Percentiles rank a stretch among this genome's conserved stretches.
Conservation (phyloP, 2,329 filamentous ascomycete species). For the Ophiostoma angusticollis region DNA sequence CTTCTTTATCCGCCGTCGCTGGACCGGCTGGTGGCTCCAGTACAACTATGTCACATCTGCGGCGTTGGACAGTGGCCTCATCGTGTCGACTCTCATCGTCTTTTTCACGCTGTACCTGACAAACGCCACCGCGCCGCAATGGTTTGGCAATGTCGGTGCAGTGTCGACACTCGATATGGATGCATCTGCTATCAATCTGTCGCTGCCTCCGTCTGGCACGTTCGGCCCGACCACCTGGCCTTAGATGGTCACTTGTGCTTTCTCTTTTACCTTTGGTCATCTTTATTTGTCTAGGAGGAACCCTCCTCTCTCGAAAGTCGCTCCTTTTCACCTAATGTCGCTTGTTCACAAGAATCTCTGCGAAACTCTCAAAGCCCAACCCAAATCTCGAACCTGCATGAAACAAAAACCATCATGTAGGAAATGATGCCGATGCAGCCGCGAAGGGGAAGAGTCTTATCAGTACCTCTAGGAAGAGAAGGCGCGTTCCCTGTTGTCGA, state of each 20-base stretch:
- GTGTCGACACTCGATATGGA: slow-evolving; percentile 10
- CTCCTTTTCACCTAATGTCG: not conserved
- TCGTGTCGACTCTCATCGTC: slow-evolving; percentile 53
- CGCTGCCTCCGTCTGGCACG: slow-evolving; percentile 2
- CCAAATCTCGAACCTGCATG: too few relatives aligned
- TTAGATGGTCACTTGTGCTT: not conserved
- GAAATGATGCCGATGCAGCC: too few relatives aligned
- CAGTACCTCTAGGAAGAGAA: too few relatives aligned
- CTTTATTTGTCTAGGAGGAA: not conserved
- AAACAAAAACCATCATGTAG: too few relatives aligned
- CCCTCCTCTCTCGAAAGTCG: not conserved
- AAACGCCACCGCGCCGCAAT: slow-evolving; percentile 38
- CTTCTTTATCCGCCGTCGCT: slow-evolving; percentile 50
- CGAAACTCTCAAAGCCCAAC: slow-evolving; percentile 13
- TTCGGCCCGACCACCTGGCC: slow-evolving; percentile 13
- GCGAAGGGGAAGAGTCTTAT: too few relatives aligned
- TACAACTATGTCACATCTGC: slow-evolving; percentile 68
- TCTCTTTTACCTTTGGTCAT: not conserved
- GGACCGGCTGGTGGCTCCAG: slow-evolving; percentile 61
- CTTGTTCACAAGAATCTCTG: not conserved
- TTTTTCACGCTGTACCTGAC: slow-evolving; percentile 57
- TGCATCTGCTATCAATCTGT: slow-evolving; percentile 4
- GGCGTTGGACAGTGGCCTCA: slow-evolving; percentile 55
- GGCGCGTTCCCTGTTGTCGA: too few relatives aligned
- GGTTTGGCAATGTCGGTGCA: slow-evolving; percentile 45